phyloP scores from a whole-genome alignment of 208 protist species.

The Lotmaria passim region DNA sequence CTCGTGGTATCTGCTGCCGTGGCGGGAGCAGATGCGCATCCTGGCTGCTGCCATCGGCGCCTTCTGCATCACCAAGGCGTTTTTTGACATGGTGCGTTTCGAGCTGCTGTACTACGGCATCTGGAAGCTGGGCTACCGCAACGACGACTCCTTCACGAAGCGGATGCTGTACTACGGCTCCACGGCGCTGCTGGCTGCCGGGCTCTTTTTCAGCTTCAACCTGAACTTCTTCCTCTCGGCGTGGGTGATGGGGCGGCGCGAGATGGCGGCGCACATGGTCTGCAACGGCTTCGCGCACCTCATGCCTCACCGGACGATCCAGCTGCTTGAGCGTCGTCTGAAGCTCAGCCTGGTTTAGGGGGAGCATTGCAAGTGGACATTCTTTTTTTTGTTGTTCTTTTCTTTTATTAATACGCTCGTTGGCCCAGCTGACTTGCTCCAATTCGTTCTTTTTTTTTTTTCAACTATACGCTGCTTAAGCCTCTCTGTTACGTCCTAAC shows the following conservation, averaged over 20 bases:
- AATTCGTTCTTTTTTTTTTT: background rate
- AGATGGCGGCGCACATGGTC: conserved; percentile 33
- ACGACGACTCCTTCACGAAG: conserved; percentile 23
- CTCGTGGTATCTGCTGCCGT: conserved; percentile 30
- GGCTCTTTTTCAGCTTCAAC: conserved; percentile 30
- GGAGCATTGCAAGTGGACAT: background rate
- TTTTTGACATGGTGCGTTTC: conserved; percentile 38
- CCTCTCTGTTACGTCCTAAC: no score
- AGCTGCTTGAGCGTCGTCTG: conserved; percentile 14
- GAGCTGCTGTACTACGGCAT: conserved; percentile 49
- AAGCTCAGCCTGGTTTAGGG: conserved; percentile 3
- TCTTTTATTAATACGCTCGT: no score
- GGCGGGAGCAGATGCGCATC: conserved; percentile 39
- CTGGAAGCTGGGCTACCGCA: conserved; percentile 41
- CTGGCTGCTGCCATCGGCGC: conserved; percentile 28
- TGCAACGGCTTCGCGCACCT: conserved; percentile 17
- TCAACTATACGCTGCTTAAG: no score
- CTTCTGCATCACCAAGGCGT: conserved; percentile 31
- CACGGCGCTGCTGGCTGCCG: conserved; percentile 29
- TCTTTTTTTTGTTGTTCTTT: background rate
- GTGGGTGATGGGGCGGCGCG: conserved; percentile 30
- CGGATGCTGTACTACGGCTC: conserved; percentile 44
- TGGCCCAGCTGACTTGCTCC: no score
- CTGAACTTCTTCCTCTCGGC: conserved; percentile 33
- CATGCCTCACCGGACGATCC: conserved; percentile 22